Percentiles rank a stretch among this genome's conserved stretches.
Conservation (phyloP, 345 rosid species). For the Bruguiera sexangula region DNA sequence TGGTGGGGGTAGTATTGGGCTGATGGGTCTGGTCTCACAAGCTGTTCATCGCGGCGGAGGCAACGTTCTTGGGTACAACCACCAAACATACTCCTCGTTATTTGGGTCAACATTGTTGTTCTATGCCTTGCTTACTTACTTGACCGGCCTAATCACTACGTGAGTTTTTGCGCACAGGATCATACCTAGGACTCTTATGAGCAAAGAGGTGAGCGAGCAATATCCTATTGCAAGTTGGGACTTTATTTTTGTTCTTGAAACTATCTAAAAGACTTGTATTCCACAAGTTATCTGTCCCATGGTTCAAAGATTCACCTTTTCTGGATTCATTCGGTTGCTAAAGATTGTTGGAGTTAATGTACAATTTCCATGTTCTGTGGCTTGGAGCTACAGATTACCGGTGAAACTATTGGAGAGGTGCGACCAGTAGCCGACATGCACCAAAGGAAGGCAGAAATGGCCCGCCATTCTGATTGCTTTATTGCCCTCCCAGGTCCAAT, state of each 20-base stretch:
- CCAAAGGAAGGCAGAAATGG: conserved; percentile 97
- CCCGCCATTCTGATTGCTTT: conserved; percentile 88
- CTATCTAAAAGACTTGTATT: background rate
- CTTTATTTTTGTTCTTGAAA: background rate
- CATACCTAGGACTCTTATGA: conserved; percentile 52
- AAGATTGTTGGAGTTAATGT: background rate
- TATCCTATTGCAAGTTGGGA: no score
- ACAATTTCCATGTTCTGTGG: background rate
- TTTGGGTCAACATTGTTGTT: background rate
- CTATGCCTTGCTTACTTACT: background rate
- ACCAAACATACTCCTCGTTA: background rate
- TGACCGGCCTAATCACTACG: background rate
- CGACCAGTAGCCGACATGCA: conserved; percentile 92
- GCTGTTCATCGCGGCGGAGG: conserved; percentile 81
- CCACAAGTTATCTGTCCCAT: background rate
- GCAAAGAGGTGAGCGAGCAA: conserved; percentile 36
- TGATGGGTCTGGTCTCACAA: conserved; percentile 90
- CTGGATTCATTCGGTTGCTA: background rate
- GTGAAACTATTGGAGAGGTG: conserved; percentile 84
- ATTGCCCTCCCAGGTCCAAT: conserved; percentile 87
- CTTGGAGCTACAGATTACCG: conserved; percentile 48
- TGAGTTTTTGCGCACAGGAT: conserved; percentile 29
- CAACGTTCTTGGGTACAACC: conserved; percentile 75
- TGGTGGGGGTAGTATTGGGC: conserved; percentile 94
- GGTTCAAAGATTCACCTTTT: background rate